Base-by-base conservation (phyloP, 2,329 filamentous ascomycete species). In the Alternaria sp. region DNA sequence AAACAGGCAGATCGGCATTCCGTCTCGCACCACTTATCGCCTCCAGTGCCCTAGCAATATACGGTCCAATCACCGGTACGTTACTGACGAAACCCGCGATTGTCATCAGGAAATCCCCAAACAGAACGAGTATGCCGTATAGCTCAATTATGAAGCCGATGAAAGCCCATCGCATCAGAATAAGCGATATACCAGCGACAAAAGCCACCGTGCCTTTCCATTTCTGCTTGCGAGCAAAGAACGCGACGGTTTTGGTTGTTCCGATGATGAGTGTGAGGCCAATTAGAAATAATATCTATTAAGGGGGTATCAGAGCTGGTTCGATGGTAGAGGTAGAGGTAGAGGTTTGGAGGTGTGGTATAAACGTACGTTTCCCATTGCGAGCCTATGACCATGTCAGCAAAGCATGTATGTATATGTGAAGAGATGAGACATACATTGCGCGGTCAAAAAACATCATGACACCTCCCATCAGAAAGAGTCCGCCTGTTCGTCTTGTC, bases 401-500 rank as follows among this genome's bases (percentile, higher is more conserved):
- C 41, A 36, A 41, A 26, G 30, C n/a, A 9, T 4, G 5, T 3
- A 44, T 9, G n/a, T 16, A 38, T n/a, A 51, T 24, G 36, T 26
- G 26, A 52, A 51, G 12, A 62, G 30, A 18, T n/a, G 16, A 39
- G 47, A 52, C 89, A 75, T 84, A 94, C 92, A 98, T 94, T 74
- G 95, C 92, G 67, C 95, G 89, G 81, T 99, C 95, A 83, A 99
- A 99, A 84, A 99, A 98, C 81, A 99, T 87, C 81, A 99, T 86
- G 9, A 99, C 92, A 62, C 95, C 95, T 75, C 93, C 92, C 76
- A 97, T 87, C 58, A 99, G 88, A 85, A 99, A 99, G 84, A 98
- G 90, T 68, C 91, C 93, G 79, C 94, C 94, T 96, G 78, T 42
- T 64, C 42, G 57, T 56, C 26, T 32, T 41, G 56, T 61, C 57